These are phyloP conservation scores for Penicillium taxi DNA, from an alignment of 495 filamentous ascomycete species.

Conservation along the genomic window DNA sequence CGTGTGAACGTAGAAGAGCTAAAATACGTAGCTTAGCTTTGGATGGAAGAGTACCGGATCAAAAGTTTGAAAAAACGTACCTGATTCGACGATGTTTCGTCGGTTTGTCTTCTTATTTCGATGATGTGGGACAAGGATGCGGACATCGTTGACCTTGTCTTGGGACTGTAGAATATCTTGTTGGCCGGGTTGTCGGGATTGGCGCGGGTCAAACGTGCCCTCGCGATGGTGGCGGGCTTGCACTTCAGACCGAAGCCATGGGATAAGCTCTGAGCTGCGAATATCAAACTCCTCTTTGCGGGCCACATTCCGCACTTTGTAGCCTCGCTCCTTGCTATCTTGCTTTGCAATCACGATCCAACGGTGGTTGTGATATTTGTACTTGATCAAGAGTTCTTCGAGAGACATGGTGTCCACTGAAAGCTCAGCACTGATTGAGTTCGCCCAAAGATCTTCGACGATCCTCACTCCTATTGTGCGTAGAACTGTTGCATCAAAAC, in stretches of 20 bases:
- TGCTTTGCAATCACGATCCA: constrained; percentile 87
- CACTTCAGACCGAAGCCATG: constrained; percentile 74
- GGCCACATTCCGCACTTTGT: constrained; percentile 69
- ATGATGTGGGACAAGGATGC: constrained; percentile 70
- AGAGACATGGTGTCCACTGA: constrained; percentile 63
- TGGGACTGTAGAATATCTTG: constrained; percentile 26
- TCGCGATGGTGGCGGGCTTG: constrained; percentile 65
- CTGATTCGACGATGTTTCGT: constrained; percentile 72
- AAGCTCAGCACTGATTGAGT: constrained; percentile 84
- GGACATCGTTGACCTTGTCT: constrained; percentile 63
- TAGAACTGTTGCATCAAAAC: constrained; percentile 70
- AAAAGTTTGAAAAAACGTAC: constrained; percentile 19
- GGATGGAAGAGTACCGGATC: background rate
- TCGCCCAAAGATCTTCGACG: constrained; percentile 70
- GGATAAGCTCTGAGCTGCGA: constrained; percentile 61
- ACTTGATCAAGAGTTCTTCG: constrained; percentile 62
- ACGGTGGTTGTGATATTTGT: constrained; percentile 67
- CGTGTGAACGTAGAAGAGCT: constrained; percentile 56
- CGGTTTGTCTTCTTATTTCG: constrained; percentile 88
- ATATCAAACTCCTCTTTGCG: constrained; percentile 82
- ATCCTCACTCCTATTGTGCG: constrained; percentile 67
- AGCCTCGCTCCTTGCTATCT: constrained; percentile 55
- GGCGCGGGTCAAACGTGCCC: constrained; percentile 38
- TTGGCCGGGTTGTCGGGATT: constrained; percentile 41
- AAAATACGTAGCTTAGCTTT: constrained; percentile 9